These are phyloP conservation scores for Cordyceps tenuipes DNA, from an alignment of 2,329 filamentous ascomycete species.

Conservation along the genomic window DNA sequence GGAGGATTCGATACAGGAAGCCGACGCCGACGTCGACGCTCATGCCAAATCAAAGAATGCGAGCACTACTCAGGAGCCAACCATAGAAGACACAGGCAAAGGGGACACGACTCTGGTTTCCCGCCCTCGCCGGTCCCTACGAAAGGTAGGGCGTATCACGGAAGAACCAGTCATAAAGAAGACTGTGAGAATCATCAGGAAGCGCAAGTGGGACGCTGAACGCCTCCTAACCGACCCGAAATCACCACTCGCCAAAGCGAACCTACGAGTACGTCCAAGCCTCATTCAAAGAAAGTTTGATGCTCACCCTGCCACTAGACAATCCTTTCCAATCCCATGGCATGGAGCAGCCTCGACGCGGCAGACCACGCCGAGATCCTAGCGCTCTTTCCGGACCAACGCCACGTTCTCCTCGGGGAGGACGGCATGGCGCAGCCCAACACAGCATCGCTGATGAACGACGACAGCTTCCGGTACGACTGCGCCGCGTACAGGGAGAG, in stretches of 20 bases:
- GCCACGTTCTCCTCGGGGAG: conserved; percentile 26
- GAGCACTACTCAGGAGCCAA: not conserved
- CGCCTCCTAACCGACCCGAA: conserved; percentile 28
- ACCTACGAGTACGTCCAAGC: conserved; percentile 26
- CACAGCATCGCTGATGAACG: conserved; percentile 35
- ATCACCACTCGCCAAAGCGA: conserved; percentile 30
- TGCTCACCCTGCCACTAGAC: conserved; percentile 18
- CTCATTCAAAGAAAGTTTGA: no score
- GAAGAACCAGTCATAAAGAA: conserved; percentile 19
- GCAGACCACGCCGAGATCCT: conserved; percentile 29
- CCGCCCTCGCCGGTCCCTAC: not conserved
- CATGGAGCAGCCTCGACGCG: conserved; percentile 29
- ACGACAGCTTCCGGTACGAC: conserved; percentile 40
- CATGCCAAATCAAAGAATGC: not conserved
- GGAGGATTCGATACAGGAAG: not conserved
- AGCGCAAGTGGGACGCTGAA: conserved; percentile 27
- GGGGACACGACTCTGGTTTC: not conserved
- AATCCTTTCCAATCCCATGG: conserved; percentile 29
- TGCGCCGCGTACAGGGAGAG: conserved; percentile 38
- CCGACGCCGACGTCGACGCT: not conserved
- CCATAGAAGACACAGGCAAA: not conserved
- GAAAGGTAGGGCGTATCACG: not conserved
- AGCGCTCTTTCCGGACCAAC: conserved; percentile 28
- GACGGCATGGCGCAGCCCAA: conserved; percentile 30
- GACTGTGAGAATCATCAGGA: conserved; percentile 19